Conservation (phyloP, 2,329 filamentous ascomycete genomes). For the Cladosporium sphaerospermum region DNA sequence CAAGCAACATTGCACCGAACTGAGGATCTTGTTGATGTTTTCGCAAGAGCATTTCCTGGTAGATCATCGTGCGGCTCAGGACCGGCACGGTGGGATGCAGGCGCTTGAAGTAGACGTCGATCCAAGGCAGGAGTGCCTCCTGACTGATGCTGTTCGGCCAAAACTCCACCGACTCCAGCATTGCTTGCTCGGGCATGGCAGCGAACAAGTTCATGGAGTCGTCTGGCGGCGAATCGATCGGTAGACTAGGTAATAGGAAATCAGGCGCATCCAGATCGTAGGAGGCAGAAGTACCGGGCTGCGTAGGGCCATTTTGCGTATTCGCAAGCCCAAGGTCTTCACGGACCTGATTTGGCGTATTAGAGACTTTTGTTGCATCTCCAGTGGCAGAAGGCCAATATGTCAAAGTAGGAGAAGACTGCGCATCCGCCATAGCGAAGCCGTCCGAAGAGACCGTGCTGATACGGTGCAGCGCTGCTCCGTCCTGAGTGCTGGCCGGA, state of each 20-base stretch:
- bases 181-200: slow-evolving; percentile 24
- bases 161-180: slow-evolving; percentile 21
- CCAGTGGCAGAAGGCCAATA: not conserved
- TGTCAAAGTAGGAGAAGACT: not conserved
- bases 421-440: not conserved
- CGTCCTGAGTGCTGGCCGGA: not conserved
- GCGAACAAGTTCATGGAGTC: slow-evolving; percentile 27
- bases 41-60: slow-evolving; percentile 36
- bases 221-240: slow-evolving; percentile 28
- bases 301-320: not conserved
- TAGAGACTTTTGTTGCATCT: not conserved
- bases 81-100: slow-evolving; percentile 39
- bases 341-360: not conserved
- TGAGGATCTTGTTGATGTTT: slow-evolving; percentile 39
- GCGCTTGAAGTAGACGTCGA: slow-evolving; percentile 41
- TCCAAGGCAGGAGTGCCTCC: slow-evolving; percentile 32
- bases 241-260: slow-evolving; percentile 31
- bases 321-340: not conserved
- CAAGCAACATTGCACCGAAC: slow-evolving; percentile 39
- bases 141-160: slow-evolving; percentile 38
- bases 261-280: slow-evolving; percentile 29
- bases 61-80: slow-evolving; percentile 36
- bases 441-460: slow-evolving; percentile 6
- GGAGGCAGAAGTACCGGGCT: slow-evolving; percentile 12
- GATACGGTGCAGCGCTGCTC: slow-evolving; percentile 1